phyloP scores from a whole-genome alignment of 2,329 filamentous ascomycete genomes.

The Colletotrichum spaethianum region DNA sequence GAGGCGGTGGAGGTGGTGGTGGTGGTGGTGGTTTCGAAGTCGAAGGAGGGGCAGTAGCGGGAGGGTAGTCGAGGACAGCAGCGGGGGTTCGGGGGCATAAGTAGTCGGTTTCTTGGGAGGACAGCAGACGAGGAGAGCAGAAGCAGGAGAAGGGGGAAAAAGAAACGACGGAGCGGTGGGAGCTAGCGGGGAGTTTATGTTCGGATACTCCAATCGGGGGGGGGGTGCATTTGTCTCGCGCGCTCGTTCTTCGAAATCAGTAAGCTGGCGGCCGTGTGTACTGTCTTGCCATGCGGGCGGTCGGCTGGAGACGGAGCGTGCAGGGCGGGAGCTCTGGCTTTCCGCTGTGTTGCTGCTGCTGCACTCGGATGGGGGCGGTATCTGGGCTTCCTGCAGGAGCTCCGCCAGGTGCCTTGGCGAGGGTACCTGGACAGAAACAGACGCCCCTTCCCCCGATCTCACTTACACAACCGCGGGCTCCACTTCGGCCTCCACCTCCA shows the following conservation, averaged over 20 bases:
- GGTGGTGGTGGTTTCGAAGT: neutral
- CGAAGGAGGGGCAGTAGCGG: neutral
- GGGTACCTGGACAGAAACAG: neutral
- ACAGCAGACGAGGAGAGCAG: neutral
- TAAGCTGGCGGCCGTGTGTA: neutral
- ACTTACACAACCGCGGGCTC: neutral
- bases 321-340: neutral
- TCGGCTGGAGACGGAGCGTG: slow-evolving; percentile 6
- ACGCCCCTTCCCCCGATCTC: neutral
- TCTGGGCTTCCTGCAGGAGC: neutral
- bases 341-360: neutral
- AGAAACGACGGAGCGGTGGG: neutral
- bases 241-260: no score
- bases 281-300: neutral
- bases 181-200: slow-evolving; percentile 27
- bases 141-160: neutral
- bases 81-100: neutral
- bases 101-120: neutral
- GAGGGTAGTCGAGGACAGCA: neutral
- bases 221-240: neutral
- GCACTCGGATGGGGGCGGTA: slow-evolving; percentile 3
- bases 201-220: neutral
- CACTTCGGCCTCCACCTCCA: neutral
- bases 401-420: neutral
- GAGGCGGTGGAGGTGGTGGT: no score